phyloP scores from a whole-genome alignment of 305 asterid genomes.

The Fraxinus platypoda region DNA sequence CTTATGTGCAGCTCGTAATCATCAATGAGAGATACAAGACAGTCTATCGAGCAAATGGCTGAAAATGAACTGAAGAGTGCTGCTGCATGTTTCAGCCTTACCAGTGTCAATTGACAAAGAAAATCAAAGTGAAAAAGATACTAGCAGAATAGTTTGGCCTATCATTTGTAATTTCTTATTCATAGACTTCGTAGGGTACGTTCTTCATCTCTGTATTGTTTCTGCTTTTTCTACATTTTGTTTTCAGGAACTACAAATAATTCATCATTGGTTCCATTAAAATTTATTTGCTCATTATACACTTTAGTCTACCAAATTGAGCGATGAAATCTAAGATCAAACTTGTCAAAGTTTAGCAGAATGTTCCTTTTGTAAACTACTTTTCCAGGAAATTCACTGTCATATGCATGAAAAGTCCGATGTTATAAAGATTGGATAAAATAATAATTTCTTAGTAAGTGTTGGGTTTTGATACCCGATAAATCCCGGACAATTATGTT shows the following conservation, averaged over 20 bases:
- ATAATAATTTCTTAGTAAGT: no score
- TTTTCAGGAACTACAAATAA: background rate
- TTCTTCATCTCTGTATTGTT: background rate
- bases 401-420: no score
- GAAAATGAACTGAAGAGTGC: conserved; percentile 75
- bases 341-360: no score
- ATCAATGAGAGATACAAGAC: conserved; percentile 54
- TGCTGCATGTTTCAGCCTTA: conserved; percentile 78
- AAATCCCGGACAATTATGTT: no score
- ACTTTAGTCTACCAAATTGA: no score
- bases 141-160: conserved; percentile 20
- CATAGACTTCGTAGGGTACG: conserved; percentile 21
- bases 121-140: conserved; percentile 25
- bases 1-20: conserved; percentile 63
- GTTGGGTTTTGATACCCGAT: no score
- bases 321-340: no score
- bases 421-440: no score
- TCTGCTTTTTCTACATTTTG: conserved; percentile 1
- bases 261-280: no score
- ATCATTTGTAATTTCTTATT: background rate
- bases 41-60: conserved; percentile 55
- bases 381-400: no score
- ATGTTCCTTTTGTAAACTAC: no score
- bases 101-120: conserved; percentile 50
- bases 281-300: no score